Evolutionary conservation across 306 rosid genomes (phyloP), one percentile per base, ranked within the genome.

Genomic region (Vicia faba): DNA sequence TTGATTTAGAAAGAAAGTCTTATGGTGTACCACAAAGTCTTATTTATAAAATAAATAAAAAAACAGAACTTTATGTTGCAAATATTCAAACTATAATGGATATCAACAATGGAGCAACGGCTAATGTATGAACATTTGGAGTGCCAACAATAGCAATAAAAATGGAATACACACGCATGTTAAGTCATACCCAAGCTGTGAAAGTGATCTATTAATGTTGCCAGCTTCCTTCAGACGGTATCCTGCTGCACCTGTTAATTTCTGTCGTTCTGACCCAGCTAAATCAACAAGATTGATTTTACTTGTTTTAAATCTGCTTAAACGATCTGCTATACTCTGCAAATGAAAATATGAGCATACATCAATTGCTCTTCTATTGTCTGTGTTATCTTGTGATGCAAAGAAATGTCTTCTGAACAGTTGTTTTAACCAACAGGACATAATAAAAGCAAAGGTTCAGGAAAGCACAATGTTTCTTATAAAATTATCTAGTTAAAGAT

Each of bases 151-250:
- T 35, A 33, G 18, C 64, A 16, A 54, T 54, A 26, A 51, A n/a
- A 4, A 38, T 15, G 54, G 18, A 55, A 58, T 59, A 38, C 59
- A 56, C 10, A 41, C 11, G 46, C 29, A 54, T 60, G 46, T 20
- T 41, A 44, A 45, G 76, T 49, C 84, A 69, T 91, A 91, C 97
- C 97, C 97, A 49, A 91, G 96, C 75, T 78, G 78, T 61, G 79
- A 78, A 69, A 78, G 82, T 35, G 82, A 78, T 78, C 75, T 61
- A 67, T 78, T 91, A 63, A 91, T 91, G 81, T 88, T 91, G 71
- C 97, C 91, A 50, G 97, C 97, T 85, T 91, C 97, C 87, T 91
- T 91, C 82, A 91, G 77, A 54, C 96, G 96, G 58, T 88, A 89
- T 66, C 97, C 97, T 23, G 96, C 96, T 11, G 97, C 96, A 64